phyloP scores from a whole-genome alignment of 2,329 filamentous ascomycete species.

The Phaeosphaeriaceae sp. region DNA sequence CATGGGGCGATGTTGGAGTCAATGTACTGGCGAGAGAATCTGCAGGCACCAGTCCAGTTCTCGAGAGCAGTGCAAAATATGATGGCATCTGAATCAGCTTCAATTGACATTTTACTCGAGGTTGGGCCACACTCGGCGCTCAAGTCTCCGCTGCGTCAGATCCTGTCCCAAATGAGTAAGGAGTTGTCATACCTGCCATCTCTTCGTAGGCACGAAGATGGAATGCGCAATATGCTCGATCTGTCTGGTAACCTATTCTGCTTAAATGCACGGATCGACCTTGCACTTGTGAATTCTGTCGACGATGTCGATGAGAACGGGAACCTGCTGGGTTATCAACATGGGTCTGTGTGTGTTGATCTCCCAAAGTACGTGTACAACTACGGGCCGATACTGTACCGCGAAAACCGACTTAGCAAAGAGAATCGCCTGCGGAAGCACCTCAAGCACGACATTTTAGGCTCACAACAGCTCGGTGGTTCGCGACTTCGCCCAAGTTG shows the following conservation, averaged over 20 bases:
- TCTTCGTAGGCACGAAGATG: neutral
- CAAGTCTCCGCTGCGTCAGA: neutral
- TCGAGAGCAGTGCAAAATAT: neutral
- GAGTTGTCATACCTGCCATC: neutral
- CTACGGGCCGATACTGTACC: neutral
- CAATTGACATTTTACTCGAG: no score
- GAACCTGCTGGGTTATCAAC: neutral
- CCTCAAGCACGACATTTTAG: neutral
- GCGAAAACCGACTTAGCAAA: neutral
- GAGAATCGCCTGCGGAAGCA: neutral
- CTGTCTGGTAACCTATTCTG: neutral
- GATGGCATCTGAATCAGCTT: no score
- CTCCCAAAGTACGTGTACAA: neutral
- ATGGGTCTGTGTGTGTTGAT: neutral
- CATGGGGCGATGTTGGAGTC: neutral
- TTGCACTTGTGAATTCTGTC: neutral
- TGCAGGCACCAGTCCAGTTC: neutral
- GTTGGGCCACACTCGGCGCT: neutral
- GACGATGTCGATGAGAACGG: neutral
- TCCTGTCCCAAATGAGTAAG: neutral
- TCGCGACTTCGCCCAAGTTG: neutral
- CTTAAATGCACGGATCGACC: neutral
- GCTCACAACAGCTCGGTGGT: neutral
- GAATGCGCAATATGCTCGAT: no score
- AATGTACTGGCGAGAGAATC: neutral